phyloP scores from a whole-genome alignment of 495 filamentous ascomycete genomes.

The Hypoxylon subgilvum region DNA sequence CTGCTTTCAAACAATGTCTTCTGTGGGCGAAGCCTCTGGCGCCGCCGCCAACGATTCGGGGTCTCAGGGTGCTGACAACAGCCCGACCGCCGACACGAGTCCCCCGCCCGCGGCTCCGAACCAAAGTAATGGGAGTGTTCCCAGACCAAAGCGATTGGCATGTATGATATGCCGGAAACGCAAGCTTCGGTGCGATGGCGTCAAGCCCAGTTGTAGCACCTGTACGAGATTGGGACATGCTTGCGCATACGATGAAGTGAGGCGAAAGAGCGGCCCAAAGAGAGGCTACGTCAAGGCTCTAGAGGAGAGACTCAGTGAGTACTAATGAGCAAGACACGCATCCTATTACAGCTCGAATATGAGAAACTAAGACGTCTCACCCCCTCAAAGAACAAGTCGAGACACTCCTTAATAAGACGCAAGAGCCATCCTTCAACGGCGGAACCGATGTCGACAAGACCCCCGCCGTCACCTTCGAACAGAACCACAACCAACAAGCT shows the following conservation, averaged over 20 bases:
- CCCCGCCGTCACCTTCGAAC: conserved; percentile 41
- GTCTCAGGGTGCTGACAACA: conserved; percentile 38
- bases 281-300: conserved; percentile 97
- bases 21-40: conserved; percentile 11
- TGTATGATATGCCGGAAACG: conserved; percentile 94
- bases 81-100: conserved; percentile 30
- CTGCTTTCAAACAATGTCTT: conserved; percentile 18
- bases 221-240: conserved; percentile 87
- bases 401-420: conserved; percentile 76
- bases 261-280: conserved; percentile 97
- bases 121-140: conserved; percentile 64
- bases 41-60: conserved; percentile 34
- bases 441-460: conserved; percentile 44
- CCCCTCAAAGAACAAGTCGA: conserved; percentile 83
- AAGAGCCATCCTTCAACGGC: conserved; percentile 53
- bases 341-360: background rate
- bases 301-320: conserved; percentile 88
- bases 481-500: conserved; percentile 42
- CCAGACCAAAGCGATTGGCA: conserved; percentile 92
- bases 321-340: conserved; percentile 1
- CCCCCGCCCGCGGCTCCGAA: conserved; percentile 21
- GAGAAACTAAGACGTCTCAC: conserved; percentile 22
- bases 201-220: conserved; percentile 87
- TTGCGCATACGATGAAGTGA: conserved; percentile 93
- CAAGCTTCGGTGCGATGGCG: conserved; percentile 83